Evolutionary conservation across 371 early-diverging fungal genomes (phyloP).

Genomic region (Mucor lusitanicus): DNA sequence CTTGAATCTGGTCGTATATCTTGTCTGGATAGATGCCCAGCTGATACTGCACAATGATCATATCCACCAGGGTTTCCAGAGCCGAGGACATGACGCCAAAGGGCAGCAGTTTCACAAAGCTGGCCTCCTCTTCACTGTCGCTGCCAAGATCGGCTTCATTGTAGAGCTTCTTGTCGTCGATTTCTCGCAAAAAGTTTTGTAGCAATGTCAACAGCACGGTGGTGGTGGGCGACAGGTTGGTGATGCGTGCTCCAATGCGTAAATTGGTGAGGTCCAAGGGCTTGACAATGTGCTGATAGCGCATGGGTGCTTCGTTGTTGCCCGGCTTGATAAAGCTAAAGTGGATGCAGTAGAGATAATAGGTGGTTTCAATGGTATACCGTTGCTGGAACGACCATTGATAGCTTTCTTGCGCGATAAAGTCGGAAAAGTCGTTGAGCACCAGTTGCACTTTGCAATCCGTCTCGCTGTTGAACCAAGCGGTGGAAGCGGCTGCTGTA

Average conservation of each 20-base stretch:
- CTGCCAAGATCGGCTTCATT: background rate
- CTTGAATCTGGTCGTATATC: background rate
- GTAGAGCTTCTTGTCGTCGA: background rate
- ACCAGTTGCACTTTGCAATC: slow-evolving; percentile 4
- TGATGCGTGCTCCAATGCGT: background rate
- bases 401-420: slow-evolving; percentile 49
- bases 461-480: background rate
- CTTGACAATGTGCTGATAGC: background rate
- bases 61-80: slow-evolving; percentile 1
- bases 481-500: background rate
- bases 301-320: background rate
- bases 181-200: background rate
- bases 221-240: background rate
- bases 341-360: slow-evolving; percentile 26
- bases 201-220: background rate
- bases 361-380: slow-evolving; percentile 27
- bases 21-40: background rate
- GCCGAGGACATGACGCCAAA: background rate
- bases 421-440: slow-evolving; percentile 31
- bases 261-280: background rate
- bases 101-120: background rate
- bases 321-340: slow-evolving; percentile 21
- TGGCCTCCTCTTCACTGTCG: background rate
- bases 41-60: background rate
- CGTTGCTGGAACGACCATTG: slow-evolving; percentile 30